Conservation (phyloP, 2,329 filamentous ascomycete species). For the Lasiodiplodia hormozganensis region DNA sequence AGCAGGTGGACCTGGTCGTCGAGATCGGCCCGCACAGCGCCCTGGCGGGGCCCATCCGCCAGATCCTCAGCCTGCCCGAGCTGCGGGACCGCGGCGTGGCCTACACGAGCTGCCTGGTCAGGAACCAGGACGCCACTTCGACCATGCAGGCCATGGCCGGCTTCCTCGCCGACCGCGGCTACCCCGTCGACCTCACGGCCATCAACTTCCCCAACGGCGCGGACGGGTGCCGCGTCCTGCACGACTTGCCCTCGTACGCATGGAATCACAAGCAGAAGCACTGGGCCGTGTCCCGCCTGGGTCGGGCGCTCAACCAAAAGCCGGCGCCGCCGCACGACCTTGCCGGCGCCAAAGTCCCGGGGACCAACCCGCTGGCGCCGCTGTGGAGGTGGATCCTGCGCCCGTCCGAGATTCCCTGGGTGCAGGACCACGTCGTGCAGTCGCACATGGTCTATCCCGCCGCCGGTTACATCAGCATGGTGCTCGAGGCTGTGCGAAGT, state of each 20-base stretch:
- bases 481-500: constrained; percentile 36
- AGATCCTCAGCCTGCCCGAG: neutral
- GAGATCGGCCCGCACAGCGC: constrained; percentile 43
- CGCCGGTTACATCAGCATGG: constrained; percentile 41
- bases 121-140: constrained; percentile 16
- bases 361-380: constrained; percentile 30
- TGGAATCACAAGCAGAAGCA: constrained; percentile 38
- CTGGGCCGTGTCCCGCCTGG: constrained; percentile 33
- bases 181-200: constrained; percentile 34
- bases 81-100: neutral
- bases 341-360: constrained; percentile 37
- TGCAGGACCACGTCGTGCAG: constrained; percentile 37
- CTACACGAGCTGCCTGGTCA: constrained; percentile 8
- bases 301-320: neutral
- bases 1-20: constrained; percentile 17
- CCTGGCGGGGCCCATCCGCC: constrained; percentile 33
- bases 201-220: constrained; percentile 31
- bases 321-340: constrained; percentile 31
- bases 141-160: constrained; percentile 32
- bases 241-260: constrained; percentile 36
- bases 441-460: constrained; percentile 39
- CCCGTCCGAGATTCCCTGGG: constrained; percentile 36
- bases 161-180: constrained; percentile 32
- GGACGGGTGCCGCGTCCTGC: constrained; percentile 26
- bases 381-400: constrained; percentile 33